Conservation (phyloP, 2,329 filamentous ascomycete genomes). For the Hymenoscyphus repandus region DNA sequence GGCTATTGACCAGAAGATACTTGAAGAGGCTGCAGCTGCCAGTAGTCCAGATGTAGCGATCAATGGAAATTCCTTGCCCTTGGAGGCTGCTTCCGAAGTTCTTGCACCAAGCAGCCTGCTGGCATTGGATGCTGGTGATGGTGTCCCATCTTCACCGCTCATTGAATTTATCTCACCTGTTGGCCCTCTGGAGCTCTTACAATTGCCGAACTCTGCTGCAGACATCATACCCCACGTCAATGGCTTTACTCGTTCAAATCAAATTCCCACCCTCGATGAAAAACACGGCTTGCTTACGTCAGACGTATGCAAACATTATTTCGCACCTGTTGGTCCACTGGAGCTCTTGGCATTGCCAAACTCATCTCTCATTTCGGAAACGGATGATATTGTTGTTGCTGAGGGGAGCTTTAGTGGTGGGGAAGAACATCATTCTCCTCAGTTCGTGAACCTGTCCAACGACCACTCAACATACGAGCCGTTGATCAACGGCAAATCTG, state of each 20-base stretch:
- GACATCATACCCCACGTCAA: constrained; percentile 28
- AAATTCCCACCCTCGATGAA: neutral
- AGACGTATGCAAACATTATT: neutral
- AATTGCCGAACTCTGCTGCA: constrained; percentile 47
- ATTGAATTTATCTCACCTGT: constrained; percentile 15
- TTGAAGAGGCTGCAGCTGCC: constrained; percentile 39
- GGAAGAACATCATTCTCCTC: neutral
- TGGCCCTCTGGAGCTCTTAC: constrained; percentile 38
- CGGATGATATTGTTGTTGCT: neutral
- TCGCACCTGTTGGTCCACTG: constrained; percentile 26
- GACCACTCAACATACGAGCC: too few species aligned
- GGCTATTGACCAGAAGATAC: constrained; percentile 67
- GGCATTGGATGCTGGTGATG: constrained; percentile 3
- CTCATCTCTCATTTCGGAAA: neutral
- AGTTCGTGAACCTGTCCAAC: too few species aligned
- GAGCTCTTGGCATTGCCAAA: constrained; percentile 53
- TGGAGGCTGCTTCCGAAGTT: constrained; percentile 4
- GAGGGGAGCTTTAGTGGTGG: neutral
- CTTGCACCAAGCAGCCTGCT: neutral
- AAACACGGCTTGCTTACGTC: neutral
- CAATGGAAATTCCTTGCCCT: constrained; percentile 7
- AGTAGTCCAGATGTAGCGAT: constrained; percentile 2
- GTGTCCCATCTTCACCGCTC: neutral
- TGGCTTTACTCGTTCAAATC: neutral
- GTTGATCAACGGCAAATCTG: neutral